Base-by-base conservation (phyloP, 2,329 filamentous ascomycete species). In the Ceratocystis destructans region DNA sequence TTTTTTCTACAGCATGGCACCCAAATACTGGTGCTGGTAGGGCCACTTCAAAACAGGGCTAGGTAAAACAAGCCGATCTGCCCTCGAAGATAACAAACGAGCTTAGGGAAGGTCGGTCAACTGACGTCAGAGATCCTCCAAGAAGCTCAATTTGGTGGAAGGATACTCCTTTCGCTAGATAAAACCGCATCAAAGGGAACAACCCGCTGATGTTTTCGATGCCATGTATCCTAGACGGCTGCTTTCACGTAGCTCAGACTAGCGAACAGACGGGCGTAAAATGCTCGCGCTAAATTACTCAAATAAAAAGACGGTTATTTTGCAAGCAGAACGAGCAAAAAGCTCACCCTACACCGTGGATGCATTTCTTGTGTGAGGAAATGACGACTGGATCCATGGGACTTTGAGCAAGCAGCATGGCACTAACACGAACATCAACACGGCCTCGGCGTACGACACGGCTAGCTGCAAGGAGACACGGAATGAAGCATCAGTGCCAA, bases 111-210 rank as follows among this genome's bases (percentile, higher is more conserved):
- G 6, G n/a, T 15, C 12, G 6, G n/a, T 15, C 12, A n/a, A 17
- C 31, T 57, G 53, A 57, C 53, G 53, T 57, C 53, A 57, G 25
- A 33, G 53, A 57, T 57, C 22, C 31, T 55, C 28, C 25, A 57
- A 17, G 25, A 17, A 6, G 53, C 46, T 50, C 46, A 50, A n/a
- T 57, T 57, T 1, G 17, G 28, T 12, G 1, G 53, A 28, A 25
- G 20, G 3, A 10, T 53, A 5, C 28, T 57, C 53, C 53, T 57
- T 22, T 57, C 53, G 53, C 53, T 57, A 57, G 6, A 33, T 57
- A 57, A 57, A 57, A 57, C 53, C 28, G n/a, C 53, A n/a, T n/a
- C 50, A 28, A 33, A 33, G 53, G 25, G 8, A 33, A 57, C 53
- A 57, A 33, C 28, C 17, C 33, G 53, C 53, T 57, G 28, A 5